These are phyloP conservation scores for Russula ochroleuca DNA, from an alignment of 768 basidiomycete genomes.

Conservation along the genomic window DNA sequence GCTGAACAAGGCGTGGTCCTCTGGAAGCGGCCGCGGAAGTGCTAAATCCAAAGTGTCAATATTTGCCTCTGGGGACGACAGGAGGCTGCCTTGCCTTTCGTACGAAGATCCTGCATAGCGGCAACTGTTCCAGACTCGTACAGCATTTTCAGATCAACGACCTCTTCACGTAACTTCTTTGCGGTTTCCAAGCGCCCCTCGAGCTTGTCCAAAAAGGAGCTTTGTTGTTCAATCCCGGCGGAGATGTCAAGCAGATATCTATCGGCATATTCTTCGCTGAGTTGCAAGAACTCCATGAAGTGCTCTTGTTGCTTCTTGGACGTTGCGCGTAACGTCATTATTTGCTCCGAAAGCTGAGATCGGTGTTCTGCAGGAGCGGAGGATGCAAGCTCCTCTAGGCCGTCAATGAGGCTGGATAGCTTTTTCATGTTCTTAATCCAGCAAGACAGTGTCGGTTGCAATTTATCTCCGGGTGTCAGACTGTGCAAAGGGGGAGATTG, in stretches of 20 bases:
- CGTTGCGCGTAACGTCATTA: not conserved
- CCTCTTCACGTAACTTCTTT: not conserved
- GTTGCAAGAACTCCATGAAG: not conserved
- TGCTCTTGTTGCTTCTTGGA: not conserved
- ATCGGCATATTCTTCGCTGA: not conserved
- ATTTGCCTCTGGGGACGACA: not conserved
- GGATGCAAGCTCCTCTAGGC: not conserved
- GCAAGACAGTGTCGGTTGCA: not conserved
- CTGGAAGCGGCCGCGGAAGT: not conserved
- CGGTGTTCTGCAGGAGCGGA: not conserved
- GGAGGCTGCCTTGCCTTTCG: not conserved
- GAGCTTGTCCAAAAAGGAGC: not conserved
- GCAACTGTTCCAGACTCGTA: not conserved
- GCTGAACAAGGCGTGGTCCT: not conserved
- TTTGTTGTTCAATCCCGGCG: not conserved
- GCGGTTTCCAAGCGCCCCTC: not conserved
- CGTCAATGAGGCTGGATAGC: not conserved
- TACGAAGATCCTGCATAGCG: not conserved
- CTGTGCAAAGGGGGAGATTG: not conserved
- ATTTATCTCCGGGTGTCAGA: not conserved
- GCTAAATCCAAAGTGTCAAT: not conserved
- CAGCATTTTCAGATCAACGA: not conserved
- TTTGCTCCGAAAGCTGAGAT: not conserved
- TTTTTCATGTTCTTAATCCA: not conserved
- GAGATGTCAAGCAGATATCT: not conserved